Evolutionary conservation across 148 eudicot species (phyloP).

Genomic region (Vaccinium vitisidaea): DNA sequence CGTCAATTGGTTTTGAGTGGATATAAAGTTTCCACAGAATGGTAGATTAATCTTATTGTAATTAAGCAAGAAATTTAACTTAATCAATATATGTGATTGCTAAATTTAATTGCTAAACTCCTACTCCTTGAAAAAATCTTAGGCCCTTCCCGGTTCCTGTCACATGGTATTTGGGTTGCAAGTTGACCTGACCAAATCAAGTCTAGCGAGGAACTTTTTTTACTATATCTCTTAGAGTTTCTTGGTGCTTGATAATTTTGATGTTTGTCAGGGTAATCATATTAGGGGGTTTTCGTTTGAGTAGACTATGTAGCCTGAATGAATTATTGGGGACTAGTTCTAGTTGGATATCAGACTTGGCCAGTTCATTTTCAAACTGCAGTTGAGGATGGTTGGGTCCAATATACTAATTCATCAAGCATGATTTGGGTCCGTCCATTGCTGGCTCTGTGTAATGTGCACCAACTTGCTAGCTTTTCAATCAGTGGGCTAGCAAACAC

Average conservation of each 20-base stretch:
- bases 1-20: no score
- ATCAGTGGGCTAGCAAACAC: not conserved
- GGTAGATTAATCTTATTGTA: not conserved
- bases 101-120: not conserved
- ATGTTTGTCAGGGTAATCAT: not conserved
- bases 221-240: not conserved
- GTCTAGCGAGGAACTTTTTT: not conserved
- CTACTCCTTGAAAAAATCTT: not conserved
- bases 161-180: constrained; percentile 6
- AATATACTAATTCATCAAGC: not conserved
- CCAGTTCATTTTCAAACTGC: not conserved
- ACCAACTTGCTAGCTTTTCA: constrained; percentile 10
- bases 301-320: not conserved
- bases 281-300: not conserved
- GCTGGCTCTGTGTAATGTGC: not conserved
- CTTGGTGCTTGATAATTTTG: not conserved
- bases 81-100: not conserved
- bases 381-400: not conserved
- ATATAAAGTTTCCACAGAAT: not conserved
- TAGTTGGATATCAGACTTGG: not conserved
- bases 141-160: not conserved
- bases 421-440: not conserved
- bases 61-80: not conserved
- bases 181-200: not conserved
- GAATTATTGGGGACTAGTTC: not conserved